Evolutionary conservation across 176 grass and related monocot species (phyloP).

Genomic region (Miscanthus lutarioriparius): DNA sequence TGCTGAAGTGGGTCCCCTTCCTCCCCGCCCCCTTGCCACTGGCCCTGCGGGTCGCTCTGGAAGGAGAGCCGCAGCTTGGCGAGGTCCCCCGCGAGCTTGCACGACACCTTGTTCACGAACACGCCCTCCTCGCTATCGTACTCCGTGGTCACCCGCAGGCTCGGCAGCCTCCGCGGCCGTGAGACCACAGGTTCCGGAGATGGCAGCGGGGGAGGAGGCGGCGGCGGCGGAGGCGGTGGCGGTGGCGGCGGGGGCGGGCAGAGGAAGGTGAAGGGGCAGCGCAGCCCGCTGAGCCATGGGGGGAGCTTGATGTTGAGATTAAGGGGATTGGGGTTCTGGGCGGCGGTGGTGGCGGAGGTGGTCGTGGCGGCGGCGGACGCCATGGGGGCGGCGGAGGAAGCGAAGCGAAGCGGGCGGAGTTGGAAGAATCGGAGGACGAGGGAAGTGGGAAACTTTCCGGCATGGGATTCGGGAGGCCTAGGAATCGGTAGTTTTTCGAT

Average conservation of each 20-base stretch:
- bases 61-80: conserved; percentile 93
- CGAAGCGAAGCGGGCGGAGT: conserved; percentile 23
- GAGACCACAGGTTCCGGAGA: conserved; percentile 4
- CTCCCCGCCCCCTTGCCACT: neutral
- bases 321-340: conserved; percentile 33
- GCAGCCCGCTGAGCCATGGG: conserved; percentile 37
- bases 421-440: conserved; percentile 36
- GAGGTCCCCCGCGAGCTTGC: conserved; percentile 74
- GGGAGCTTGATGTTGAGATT: conserved; percentile 38
- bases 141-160: conserved; percentile 71
- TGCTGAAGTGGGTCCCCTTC: conserved; percentile 28
- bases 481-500: neutral
- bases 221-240: neutral
- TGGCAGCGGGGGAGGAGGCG: conserved; percentile 1
- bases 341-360: neutral
- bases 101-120: conserved; percentile 88
- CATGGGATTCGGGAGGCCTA: neutral
- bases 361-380: conserved; percentile 10
- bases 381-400: conserved; percentile 30
- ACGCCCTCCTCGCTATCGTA: conserved; percentile 72
- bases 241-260: conserved; percentile 24
- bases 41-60: conserved; percentile 62
- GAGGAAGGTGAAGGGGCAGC: conserved; percentile 43
- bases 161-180: conserved; percentile 21
- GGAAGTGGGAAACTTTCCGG: conserved; percentile 25